A percentile compares a stretch with the other conserved stretches of the same genome.
These are phyloP conservation scores for Xylaria palmicola DNA, from an alignment of 495 filamentous ascomycete species.

Conservation along the genomic window DNA sequence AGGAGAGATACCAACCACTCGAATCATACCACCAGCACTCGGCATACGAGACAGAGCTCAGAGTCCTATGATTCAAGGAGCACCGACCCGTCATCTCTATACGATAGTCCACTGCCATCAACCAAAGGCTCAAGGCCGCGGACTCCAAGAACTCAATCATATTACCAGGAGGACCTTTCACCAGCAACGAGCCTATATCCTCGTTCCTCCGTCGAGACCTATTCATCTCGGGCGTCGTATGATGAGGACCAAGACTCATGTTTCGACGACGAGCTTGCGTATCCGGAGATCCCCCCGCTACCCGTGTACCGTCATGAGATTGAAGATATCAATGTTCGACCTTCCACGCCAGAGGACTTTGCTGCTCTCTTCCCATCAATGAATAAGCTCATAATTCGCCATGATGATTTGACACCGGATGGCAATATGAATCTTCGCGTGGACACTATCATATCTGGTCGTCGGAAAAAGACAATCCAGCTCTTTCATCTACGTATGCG, in stretches of 20 bases:
- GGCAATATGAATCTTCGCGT: slow-evolving; percentile 97
- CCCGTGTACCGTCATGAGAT: slow-evolving; percentile 61
- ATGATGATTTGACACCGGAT: slow-evolving; percentile 88
- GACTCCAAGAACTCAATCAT: slow-evolving; percentile 35
- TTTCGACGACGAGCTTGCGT: slow-evolving; percentile 44
- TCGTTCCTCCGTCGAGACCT: slow-evolving; percentile 72
- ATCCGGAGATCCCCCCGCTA: slow-evolving; percentile 49
- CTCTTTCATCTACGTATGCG: slow-evolving; percentile 97
- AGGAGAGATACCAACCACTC: slow-evolving; percentile 33
- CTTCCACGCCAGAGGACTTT: slow-evolving; percentile 81
- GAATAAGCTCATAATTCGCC: slow-evolving; percentile 75
- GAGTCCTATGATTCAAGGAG: slow-evolving; percentile 65
- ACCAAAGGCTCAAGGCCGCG: slow-evolving; percentile 43
- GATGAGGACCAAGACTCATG: slow-evolving; percentile 62
- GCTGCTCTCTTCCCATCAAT: slow-evolving; percentile 83
- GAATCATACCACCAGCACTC: slow-evolving; percentile 50
- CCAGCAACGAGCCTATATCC: slow-evolving; percentile 51
- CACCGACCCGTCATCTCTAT: slow-evolving; percentile 62
- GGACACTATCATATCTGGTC: slow-evolving; percentile 69
- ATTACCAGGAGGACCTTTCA: slow-evolving; percentile 47
- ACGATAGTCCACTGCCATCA: slow-evolving; percentile 57
- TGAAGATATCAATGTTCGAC: slow-evolving; percentile 60
- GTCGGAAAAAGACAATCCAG: slow-evolving; percentile 65
- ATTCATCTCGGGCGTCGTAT: slow-evolving; percentile 67
- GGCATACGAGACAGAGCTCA: slow-evolving; percentile 60